Conservation (phyloP, 1,284 basidiomycete species). For the Acaromyces ingoldii region DNA sequence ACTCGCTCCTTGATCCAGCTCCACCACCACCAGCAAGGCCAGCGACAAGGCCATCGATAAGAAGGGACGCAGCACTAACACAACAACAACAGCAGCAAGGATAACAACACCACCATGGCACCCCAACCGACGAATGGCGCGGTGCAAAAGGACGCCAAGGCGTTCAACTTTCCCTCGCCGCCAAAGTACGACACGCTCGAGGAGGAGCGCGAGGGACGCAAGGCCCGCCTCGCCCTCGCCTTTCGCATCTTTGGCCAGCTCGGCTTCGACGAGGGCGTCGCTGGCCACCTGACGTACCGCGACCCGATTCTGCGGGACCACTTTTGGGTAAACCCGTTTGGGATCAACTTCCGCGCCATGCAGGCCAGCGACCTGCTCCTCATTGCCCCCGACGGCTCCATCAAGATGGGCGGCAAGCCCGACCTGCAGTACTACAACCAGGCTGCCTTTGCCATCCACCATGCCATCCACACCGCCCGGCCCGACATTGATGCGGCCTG, state of each 20-base stretch:
- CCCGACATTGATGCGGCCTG: conserved; percentile 64
- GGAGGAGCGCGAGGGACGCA: conserved; percentile 57
- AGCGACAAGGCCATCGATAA: too few species aligned
- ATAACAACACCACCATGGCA: too few species aligned
- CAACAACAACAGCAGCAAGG: too few species aligned
- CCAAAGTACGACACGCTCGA: conserved; percentile 52
- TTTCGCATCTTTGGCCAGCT: conserved; percentile 59
- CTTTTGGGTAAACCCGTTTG: conserved; percentile 56
- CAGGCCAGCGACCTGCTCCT: conserved; percentile 33
- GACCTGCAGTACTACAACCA: conserved; percentile 33
- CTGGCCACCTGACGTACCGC: conserved; percentile 62
- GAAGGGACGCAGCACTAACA: too few species aligned
- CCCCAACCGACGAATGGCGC: too few species aligned
- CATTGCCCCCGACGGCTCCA: conserved; percentile 31
- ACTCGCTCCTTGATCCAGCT: too few species aligned
- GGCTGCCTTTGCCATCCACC: conserved; percentile 57
- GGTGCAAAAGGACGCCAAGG: conserved; percentile 2
- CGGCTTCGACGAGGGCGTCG: conserved; percentile 60
- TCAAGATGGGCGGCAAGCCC: conserved; percentile 31
- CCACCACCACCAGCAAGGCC: too few species aligned
- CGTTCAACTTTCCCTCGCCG: neutral
- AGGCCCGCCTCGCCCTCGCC: conserved; percentile 59
- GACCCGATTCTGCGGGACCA: conserved; percentile 58
- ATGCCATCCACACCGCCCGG: conserved; percentile 52
- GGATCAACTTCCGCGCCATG: conserved; percentile 31